Base-by-base conservation (phyloP, 352 stramenopile genomes). In the Aphanomyces cochlioides region DNA sequence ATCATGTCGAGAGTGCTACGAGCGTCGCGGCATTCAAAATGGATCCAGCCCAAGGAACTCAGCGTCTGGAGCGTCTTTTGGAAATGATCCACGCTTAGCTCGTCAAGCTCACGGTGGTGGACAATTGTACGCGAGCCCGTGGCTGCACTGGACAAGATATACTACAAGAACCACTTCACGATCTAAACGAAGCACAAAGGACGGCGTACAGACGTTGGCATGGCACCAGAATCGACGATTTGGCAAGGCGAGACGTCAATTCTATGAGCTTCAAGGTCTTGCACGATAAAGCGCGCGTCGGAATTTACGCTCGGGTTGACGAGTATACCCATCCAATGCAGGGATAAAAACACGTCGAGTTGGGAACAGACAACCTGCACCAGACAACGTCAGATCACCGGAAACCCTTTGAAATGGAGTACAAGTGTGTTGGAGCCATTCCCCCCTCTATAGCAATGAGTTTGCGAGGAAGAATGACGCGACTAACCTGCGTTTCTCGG, bases 391-490 rank as follows among this genome's bases (percentile, higher is more conserved):
- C 17, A 47, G 21, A 10, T 41, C 21, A n/a, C 8, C 5, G 19
- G 39, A 19, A 8, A 34, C 28, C 5, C 15, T 47, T 41, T 15
- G 19, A 64, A 7, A 38, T 60, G 19, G 28, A 13, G 34, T 41
- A 64, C 56, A 34, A 64, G 36, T n/a, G 47, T 38, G 39, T 66
- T 66, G 37, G 58, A 54, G 58, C 58, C 58, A 43, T 66, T 66
- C 58, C 58, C n/a, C 13, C 58, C 53, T 38, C 28, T 7, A 53
- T 21, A 17, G 58, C 58, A 45, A 66, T 43, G 12, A 64, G 28
- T 40, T 50, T 38, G 39, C 13, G 58, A 15, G 1, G 8, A 38
- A 41, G 56, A 64, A n/a, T 38, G 53, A 50, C 7, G 39, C 3
- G 36, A 36, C 39, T 37, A 28, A 66, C 58, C 58, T 47, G 37